Base-by-base conservation (phyloP, 2,329 filamentous ascomycete genomes). In the Trichophyton schoenleinii region DNA sequence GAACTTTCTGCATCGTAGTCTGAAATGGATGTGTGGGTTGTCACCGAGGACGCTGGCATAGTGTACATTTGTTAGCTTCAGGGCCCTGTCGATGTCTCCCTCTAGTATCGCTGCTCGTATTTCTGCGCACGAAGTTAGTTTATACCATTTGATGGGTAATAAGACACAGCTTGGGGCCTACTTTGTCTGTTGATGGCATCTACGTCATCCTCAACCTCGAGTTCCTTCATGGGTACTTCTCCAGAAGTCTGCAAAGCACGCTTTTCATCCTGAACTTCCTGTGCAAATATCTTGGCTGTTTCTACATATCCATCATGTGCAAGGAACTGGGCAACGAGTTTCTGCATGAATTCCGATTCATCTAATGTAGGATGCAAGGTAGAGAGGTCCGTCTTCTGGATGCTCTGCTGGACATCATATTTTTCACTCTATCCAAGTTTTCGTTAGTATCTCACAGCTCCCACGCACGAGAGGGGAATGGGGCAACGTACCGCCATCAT, bases 221-320 rank as follows among this genome's bases (percentile, higher is more conserved):
- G 80, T 55, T 78, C 83, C 68, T 77, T 79, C 63, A 83, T 75
- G n/a, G 77, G 73, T 34, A 78, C 66, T 22, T 67, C 70, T 42
- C 82, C 74, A 61, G 84, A 82, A 49, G 83, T 79, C 64, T 81
- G 82, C 61, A 96, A 75, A 7, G 88, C 85, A 68, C 82, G 78
- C 67, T 88, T 87, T 71, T 96, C 89, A 15, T 81, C 77, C 60
- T 83, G 81, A 28, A 95, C 84, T 69, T 97, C 92, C 67, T 87
- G 81, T 2, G 88, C 85, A 78, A 99, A 97, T 0, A 89, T 90
- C 65, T 86, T 84, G 7, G 91, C 91, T 0, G 92, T 96, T 66
- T 96, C 92, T 6, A 96, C 87, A 67, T 96, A 97, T 63, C 94
- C 94, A 68, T 97, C 94, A 67, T 97, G 92, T 42, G 91, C 88